phyloP scores from a whole-genome alignment of 108 stramenopile genomes.

The Discostella stelligeroides region DNA sequence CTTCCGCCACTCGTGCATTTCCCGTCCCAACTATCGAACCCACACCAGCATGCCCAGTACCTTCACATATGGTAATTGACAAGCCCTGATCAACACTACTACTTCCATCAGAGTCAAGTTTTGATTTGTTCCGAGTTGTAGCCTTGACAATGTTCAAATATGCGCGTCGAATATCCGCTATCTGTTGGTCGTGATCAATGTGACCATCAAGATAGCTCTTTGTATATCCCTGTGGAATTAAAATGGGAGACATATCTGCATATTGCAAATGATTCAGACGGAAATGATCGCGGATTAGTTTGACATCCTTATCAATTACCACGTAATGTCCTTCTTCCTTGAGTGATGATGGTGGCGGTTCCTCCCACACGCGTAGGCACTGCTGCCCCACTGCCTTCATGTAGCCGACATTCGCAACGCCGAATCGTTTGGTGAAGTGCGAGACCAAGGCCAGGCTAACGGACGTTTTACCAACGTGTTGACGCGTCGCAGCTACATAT shows the following conservation, averaged over 20 bases:
- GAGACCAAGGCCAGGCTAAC: conserved; percentile 79
- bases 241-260: conserved; percentile 81
- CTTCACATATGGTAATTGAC: conserved; percentile 84
- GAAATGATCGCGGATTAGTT: conserved; percentile 79
- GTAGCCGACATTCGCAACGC: conserved; percentile 78
- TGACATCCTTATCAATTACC: conserved; percentile 84
- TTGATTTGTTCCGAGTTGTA: conserved; percentile 3
- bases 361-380: conserved; percentile 43
- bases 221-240: conserved; percentile 90
- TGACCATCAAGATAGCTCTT: conserved; percentile 85
- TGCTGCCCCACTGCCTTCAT: conserved; percentile 90
- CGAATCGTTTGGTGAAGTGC: conserved; percentile 84
- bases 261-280: conserved; percentile 67
- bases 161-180: conserved; percentile 46
- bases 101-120: conserved; percentile 36
- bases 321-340: conserved; percentile 32
- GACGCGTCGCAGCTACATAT: conserved; percentile 86
- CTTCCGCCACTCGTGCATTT: conserved; percentile 87
- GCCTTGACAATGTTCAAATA: conserved; percentile 40
- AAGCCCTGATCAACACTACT: conserved; percentile 29
- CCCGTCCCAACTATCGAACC: conserved; percentile 81
- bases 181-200: conserved; percentile 57
- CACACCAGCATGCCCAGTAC: conserved; percentile 94
- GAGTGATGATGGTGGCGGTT: conserved; percentile 3
- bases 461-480: conserved; percentile 95